Evolutionary conservation across 257 asterid genomes (phyloP).

Genomic region (Petunia secreta): DNA sequence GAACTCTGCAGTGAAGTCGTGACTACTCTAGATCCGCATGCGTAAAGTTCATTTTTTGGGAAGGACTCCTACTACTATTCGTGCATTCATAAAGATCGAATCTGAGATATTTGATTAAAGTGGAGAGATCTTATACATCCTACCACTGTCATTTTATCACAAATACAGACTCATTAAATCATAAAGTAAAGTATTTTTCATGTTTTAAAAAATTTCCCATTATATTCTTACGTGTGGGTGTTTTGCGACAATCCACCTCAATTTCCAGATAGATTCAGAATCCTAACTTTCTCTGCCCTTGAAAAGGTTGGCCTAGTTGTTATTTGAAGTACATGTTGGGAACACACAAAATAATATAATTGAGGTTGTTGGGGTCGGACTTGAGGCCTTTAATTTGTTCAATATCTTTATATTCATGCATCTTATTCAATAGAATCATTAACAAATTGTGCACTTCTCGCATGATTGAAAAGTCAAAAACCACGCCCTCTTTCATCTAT

Average conservation of each 20-base stretch:
- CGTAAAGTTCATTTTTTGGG: too few relatives aligned
- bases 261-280: conserved; percentile 66
- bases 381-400: not conserved
- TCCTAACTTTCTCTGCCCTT: conserved; percentile 14
- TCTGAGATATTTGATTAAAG: too few relatives aligned
- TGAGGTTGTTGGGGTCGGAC: not conserved
- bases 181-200: not conserved
- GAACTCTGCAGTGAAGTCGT: too few relatives aligned
- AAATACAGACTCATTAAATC: too few relatives aligned
- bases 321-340: conserved; percentile 22
- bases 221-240: not conserved
- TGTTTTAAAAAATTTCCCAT: not conserved
- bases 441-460: not conserved
- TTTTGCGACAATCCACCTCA: conserved; percentile 49
- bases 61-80: too few relatives aligned
- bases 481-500: conserved; percentile 11
- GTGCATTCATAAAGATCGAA: too few relatives aligned
- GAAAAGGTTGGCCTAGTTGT: conserved; percentile 7
- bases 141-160: too few relatives aligned
- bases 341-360: conserved; percentile 9
- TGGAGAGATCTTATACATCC: too few relatives aligned
- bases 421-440: not conserved
- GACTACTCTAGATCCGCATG: too few relatives aligned
- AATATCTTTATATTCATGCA: not conserved
- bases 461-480: not conserved